phyloP scores from a whole-genome alignment of 345 rosid genomes.

The Corchorus capsularis region DNA sequence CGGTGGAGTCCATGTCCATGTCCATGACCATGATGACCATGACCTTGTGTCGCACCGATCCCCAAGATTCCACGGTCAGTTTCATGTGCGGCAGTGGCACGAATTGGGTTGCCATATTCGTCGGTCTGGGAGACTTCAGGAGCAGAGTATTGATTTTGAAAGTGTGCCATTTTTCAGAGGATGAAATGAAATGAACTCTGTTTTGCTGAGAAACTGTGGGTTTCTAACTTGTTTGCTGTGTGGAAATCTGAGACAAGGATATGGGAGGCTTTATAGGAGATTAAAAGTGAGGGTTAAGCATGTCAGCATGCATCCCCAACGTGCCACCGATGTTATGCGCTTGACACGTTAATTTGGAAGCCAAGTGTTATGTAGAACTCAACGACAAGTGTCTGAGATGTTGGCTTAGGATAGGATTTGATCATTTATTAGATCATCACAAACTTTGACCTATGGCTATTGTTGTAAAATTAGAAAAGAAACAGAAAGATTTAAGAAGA shows the following conservation, averaged over 20 bases:
- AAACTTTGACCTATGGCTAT: background rate
- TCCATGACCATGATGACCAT: conserved; percentile 22
- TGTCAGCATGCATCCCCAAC: background rate
- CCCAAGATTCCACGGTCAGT: conserved; percentile 29
- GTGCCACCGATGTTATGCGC: background rate
- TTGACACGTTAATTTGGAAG: background rate
- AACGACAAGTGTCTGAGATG: conserved; percentile 1
- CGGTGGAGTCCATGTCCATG: conserved; percentile 48
- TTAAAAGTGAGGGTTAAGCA: background rate
- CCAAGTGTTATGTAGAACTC: background rate
- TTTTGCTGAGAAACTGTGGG: background rate
- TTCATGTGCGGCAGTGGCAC: conserved; percentile 21
- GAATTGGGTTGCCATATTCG: conserved; percentile 44
- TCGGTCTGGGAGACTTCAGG: conserved; percentile 36
- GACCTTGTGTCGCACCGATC: conserved; percentile 25
- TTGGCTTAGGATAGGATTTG: background rate
- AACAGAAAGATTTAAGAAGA: too few species aligned
- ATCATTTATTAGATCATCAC: background rate
- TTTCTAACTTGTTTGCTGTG: background rate
- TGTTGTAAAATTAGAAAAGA: too few species aligned
- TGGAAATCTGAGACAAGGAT: background rate
- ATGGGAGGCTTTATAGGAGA: background rate
- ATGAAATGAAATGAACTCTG: background rate
- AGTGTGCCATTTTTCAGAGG: conserved; percentile 20
- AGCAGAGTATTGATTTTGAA: conserved; percentile 34